Evolutionary conservation across 2,329 filamentous ascomycete species (phyloP), one percentile per base, ranked within the genome.

Genomic region (Neonectria hederae): DNA sequence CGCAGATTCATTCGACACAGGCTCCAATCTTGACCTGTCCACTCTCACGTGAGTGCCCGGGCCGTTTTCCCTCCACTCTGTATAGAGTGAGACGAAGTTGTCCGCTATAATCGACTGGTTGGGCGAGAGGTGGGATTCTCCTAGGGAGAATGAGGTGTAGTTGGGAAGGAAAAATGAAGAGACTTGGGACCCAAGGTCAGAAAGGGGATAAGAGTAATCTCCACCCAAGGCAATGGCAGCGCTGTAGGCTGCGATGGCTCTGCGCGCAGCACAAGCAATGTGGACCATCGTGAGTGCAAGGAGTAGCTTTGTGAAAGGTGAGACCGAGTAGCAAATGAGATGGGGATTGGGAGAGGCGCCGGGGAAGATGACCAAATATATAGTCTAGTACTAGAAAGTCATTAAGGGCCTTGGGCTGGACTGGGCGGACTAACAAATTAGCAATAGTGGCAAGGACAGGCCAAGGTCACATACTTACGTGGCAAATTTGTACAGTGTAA

Each of bases 221-320:
- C 52, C 52, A 13, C 52, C 52, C 6, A 54, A 17, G 13, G 52
- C 52, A 35, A 54, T 54, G 10, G 42, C 32, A 21, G 52, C 52
- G 35, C 38, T 43, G 13, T 54, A 54, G 14, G 21, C 52, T 9
- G 19, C 24, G 5, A 54, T 19, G 11, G 22, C 52, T 17, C 32
- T n/a, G 5, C 26, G 19, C 32, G 52, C 52, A 21, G 52, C 52
- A 14, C 21, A 54, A 17, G 52, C 43, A 11, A 54, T 54, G 26
- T 54, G 43, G 3, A 54, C 52, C 52, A 54, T 54, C 9, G 11
- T 32, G 9, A 11, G 30, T 14, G 30, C 3, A 10, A 3, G 26
- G 26, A 9, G 26, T 28, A 9, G 26, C 26, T 28, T n/a, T n/a
- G n/a, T 28, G 26, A 28, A 28, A 28, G 26, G 28, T 28, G 28